phyloP scores from a whole-genome alignment of 306 rosid species.

The Luffa aegyptiaca region DNA sequence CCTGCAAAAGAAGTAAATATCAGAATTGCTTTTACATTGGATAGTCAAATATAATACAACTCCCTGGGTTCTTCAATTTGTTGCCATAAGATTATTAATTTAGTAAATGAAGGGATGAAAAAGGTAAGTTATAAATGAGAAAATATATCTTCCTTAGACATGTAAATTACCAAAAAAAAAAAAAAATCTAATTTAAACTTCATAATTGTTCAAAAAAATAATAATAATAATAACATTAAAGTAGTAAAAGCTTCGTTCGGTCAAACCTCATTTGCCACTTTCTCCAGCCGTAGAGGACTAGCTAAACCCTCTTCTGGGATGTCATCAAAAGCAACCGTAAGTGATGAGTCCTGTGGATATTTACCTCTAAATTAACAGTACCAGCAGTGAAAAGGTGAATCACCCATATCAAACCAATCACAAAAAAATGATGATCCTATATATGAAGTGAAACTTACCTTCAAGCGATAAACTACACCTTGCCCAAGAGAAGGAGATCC shows the following conservation, averaged over 20 bases:
- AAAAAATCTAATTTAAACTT: background rate
- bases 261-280: slow-evolving; percentile 86
- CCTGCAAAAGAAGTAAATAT: slow-evolving; percentile 34
- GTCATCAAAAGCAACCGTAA: slow-evolving; percentile 90
- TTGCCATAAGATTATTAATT: background rate
- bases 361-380: slow-evolving; percentile 21
- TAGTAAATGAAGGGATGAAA: background rate
- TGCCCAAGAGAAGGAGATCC: slow-evolving; percentile 93
- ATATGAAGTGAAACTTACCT: slow-evolving; percentile 37
- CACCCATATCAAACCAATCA: slow-evolving; percentile 12
- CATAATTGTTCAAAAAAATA: background rate
- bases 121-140: background rate
- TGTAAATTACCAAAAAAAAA: background rate
- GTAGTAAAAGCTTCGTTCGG: background rate
- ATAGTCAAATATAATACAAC: background rate
- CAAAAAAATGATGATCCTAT: background rate
- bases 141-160: background rate
- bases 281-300: slow-evolving; percentile 77
- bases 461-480: slow-evolving; percentile 88
- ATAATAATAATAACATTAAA: background rate
- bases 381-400: slow-evolving; percentile 12
- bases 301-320: slow-evolving; percentile 94
- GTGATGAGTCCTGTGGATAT: slow-evolving; percentile 71
- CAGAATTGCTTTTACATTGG: slow-evolving; percentile 6
- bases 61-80: background rate